A percentile compares a stretch with the other conserved stretches of the same genome.
These are phyloP conservation scores for Nissolia schottii DNA, from an alignment of 306 rosid genomes.

Conservation along the genomic window DNA sequence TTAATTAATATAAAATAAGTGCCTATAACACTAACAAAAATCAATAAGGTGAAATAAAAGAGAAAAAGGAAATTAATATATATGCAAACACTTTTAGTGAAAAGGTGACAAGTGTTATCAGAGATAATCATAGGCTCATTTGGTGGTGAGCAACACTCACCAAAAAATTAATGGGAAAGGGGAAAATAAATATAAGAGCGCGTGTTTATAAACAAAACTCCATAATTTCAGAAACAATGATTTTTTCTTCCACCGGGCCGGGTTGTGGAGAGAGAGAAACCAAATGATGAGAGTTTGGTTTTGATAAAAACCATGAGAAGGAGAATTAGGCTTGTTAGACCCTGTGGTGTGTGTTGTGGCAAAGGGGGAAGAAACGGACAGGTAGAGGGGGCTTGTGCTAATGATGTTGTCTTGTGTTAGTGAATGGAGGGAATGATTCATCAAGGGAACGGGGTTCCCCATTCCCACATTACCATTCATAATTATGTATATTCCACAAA, in stretches of 20 bases:
- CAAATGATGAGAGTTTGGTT: constrained; percentile 57
- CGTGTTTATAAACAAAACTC: constrained; percentile 63
- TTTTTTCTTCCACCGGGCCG: constrained; percentile 17
- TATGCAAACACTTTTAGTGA: constrained; percentile 35
- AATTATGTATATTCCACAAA: neutral
- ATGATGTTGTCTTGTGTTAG: constrained; percentile 82
- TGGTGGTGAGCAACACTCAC: constrained; percentile 71
- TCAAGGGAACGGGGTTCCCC: constrained; percentile 59
- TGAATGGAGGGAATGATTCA: constrained; percentile 78
- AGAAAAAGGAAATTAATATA: constrained; percentile 29
- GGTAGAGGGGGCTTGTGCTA: constrained; percentile 56
- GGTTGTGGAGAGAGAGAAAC: constrained; percentile 23
- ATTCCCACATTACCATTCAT: constrained; percentile 18
- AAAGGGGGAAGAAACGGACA: constrained; percentile 58
- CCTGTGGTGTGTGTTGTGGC: constrained; percentile 17
- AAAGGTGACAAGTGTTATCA: constrained; percentile 66
- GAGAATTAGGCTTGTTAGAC: constrained; percentile 27
- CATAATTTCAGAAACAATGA: constrained; percentile 49
- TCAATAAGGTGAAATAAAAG: neutral
- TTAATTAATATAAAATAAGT: no score
- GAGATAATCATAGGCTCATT: constrained; percentile 76
- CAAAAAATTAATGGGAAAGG: constrained; percentile 25
- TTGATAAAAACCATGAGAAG: constrained; percentile 49
- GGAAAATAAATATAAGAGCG: constrained; percentile 52
- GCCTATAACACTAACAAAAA: no score